Base-by-base conservation (phyloP, 805 yeast genomes). In the Yarrowia porcina region DNA sequence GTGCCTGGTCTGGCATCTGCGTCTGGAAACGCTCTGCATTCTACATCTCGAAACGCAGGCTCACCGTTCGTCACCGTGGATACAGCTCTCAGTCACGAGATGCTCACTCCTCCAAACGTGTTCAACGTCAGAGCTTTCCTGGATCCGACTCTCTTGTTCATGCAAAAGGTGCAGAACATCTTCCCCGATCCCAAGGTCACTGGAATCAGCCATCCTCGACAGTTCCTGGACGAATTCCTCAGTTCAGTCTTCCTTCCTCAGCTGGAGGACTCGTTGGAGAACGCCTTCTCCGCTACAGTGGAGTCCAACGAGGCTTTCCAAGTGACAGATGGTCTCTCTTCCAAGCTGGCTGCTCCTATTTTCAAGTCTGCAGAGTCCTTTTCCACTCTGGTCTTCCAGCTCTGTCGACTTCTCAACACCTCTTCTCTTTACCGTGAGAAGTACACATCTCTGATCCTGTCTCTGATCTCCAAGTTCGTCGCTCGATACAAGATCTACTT, bases 91-190 rank as follows among this genome's bases (percentile, higher is more conserved):
- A 80, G 82, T 67, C 86, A 86, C 61, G 85, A 87, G 65, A 80
- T 85, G 3, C 73, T 90, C 38, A 88, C 89, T 2, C 83, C 85
- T 0, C 84, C 90, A 2, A 85, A 84, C 69, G 80, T 90, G 15
- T 85, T 88, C 73, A 90, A 91, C 69, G 89, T 92, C 87, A 81
- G 92, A 66, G 80, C 88, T 5, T 81, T 91, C 15, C 73, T 90
- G 54, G 96, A 88, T 64, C 86, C 89, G 38, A 83, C 90, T 38
- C 78, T 90, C 52, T 75, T 84, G 12, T 90, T 89, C 69, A 77
- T 84, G 25, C 85, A 88, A 47, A 85, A 89, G 1, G 76, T 88
- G 0, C 75, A 79, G 11, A 68, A 78, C 2, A 69, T 80, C 4
- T 72, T 81, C 11, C 79, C 69, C 6, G 69, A 69, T 27, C 63